Conservation (phyloP, 345 rosid species). For the Lagerstroemia speciosa region DNA sequence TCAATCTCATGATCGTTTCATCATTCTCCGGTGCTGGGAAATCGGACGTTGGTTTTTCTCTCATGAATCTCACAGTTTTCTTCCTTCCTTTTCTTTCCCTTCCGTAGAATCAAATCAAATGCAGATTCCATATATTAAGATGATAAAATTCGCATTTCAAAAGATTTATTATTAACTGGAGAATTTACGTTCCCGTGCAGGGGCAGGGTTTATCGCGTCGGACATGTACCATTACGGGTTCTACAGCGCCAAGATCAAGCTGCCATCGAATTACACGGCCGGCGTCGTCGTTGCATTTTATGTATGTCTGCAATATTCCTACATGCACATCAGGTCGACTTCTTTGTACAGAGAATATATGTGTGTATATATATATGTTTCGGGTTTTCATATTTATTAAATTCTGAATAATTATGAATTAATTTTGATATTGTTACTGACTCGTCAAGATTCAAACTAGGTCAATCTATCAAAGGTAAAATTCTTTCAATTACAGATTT, state of each 20-base stretch:
- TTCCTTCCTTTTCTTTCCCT: too few relatives aligned
- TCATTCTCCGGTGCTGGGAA: neutral
- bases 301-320: constrained; percentile 38
- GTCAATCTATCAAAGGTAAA: too few relatives aligned
- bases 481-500: too few relatives aligned
- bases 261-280: constrained; percentile 77
- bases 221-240: constrained; percentile 79
- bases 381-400: neutral
- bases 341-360: too few relatives aligned
- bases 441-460: too few relatives aligned
- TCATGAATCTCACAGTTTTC: too few relatives aligned
- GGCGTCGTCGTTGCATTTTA: constrained; percentile 93
- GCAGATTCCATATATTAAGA: neutral
- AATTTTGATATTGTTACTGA: too few relatives aligned
- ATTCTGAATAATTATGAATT: neutral
- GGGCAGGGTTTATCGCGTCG: constrained; percentile 89
- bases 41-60: too few relatives aligned
- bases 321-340: neutral
- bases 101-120: neutral
- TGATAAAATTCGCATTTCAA: neutral
- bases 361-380: too few relatives aligned
- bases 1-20: neutral
- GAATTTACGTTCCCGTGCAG: constrained; percentile 20
- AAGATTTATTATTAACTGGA: neutral
- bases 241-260: constrained; percentile 83